Conservation (phyloP, 306 rosid species). For the Gillenia trifoliata region DNA sequence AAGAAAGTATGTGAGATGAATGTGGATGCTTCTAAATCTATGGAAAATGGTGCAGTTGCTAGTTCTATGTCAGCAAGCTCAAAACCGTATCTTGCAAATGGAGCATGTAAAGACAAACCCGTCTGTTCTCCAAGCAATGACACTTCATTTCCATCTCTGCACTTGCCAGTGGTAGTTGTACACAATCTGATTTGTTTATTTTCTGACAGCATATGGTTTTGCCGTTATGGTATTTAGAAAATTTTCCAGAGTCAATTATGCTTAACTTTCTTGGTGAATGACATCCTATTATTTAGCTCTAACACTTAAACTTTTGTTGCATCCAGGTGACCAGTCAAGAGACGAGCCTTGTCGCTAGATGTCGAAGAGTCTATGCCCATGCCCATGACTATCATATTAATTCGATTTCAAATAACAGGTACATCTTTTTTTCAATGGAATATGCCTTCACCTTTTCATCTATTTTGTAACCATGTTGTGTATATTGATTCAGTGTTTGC, state of each 20-base stretch:
- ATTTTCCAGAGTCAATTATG: constrained; percentile 1
- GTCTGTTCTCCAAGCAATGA: constrained; percentile 25
- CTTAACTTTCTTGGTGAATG: not conserved
- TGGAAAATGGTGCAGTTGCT: constrained; percentile 37
- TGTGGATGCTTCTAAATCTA: constrained; percentile 35
- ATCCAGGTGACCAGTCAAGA: constrained; percentile 75
- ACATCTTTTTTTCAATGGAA: constrained; percentile 1
- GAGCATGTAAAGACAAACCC: constrained; percentile 39
- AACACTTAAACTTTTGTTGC: constrained; percentile 8
- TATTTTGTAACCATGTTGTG: not conserved
- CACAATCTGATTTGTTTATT: constrained; percentile 3
- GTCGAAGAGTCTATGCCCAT: constrained; percentile 97
- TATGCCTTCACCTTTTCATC: not conserved
- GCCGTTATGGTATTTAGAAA: not conserved
- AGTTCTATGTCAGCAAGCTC: constrained; percentile 31
- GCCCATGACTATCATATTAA: constrained; percentile 99
- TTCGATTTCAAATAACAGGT: constrained; percentile 99
- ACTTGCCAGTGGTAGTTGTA: constrained; percentile 57
- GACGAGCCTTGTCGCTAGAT: constrained; percentile 80
- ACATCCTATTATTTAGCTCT: not conserved
- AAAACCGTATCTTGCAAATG: constrained; percentile 40
- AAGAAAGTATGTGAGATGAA: constrained; percentile 57
- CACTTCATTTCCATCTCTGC: constrained; percentile 39
- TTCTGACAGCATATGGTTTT: constrained; percentile 10
- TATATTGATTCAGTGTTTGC: constrained; percentile 1